Conservation (phyloP, 345 rosid genomes). For the Syzygium jambos region DNA sequence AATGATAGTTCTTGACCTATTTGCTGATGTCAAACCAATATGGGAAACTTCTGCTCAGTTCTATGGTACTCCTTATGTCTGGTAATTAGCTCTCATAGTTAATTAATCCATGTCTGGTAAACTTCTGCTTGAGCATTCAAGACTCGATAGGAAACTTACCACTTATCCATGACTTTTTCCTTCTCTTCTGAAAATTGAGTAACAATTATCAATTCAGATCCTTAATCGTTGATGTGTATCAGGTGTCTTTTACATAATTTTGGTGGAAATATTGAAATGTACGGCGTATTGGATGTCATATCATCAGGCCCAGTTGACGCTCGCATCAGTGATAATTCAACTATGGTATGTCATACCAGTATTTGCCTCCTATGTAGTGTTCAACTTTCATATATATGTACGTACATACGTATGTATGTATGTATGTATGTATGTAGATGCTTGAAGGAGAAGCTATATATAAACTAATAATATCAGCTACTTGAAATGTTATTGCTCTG, state of each 20-base stretch:
- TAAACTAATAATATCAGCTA: not conserved
- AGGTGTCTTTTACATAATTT: conserved; percentile 97
- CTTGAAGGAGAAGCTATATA: too few species aligned
- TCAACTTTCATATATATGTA: not conserved
- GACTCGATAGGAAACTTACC: not conserved
- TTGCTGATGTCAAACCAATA: conserved; percentile 87
- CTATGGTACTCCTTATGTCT: conserved; percentile 86
- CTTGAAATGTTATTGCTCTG: not conserved
- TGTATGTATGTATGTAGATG: too few species aligned
- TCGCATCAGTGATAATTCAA: conserved; percentile 62
- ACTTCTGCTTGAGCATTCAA: not conserved
- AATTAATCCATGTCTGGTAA: not conserved
- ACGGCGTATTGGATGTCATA: conserved; percentile 70
- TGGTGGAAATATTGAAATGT: conserved; percentile 96
- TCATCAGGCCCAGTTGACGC: conserved; percentile 86
- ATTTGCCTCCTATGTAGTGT: not conserved
- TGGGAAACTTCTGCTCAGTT: conserved; percentile 84
- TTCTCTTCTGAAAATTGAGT: not conserved
- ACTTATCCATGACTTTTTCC: not conserved
- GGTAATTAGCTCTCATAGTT: conserved; percentile 31
- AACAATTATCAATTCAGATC: not conserved
- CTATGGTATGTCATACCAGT: conserved; percentile 51
- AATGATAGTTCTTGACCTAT: conserved; percentile 92
- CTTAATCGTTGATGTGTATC: conserved; percentile 4
- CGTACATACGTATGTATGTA: too few species aligned